Conservation (phyloP, 306 rosid genomes). For the Malus sieversii region DNA sequence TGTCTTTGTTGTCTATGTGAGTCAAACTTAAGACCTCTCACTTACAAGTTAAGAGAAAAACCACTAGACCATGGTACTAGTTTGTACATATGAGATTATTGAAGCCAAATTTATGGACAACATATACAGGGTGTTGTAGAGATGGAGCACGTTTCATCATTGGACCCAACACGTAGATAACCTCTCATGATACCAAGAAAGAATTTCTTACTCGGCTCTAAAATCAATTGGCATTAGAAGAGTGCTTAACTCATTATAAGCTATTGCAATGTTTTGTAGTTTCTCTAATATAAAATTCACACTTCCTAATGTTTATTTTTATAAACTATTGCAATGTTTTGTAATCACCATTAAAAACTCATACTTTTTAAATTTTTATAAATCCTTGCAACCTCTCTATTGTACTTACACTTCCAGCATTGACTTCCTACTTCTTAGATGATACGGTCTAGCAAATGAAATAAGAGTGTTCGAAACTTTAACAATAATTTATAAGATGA, state of each 20-base stretch:
- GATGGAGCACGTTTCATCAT: too few species aligned
- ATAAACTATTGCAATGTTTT: too few species aligned
- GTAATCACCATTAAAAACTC: too few species aligned
- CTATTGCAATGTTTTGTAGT: not conserved
- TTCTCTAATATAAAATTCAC: not conserved
- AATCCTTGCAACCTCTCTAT: too few species aligned
- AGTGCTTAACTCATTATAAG: not conserved
- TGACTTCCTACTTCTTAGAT: not conserved
- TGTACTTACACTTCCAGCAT: not conserved
- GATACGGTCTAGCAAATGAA: not conserved
- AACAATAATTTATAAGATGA: too few species aligned
- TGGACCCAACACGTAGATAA: too few species aligned
- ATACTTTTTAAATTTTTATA: too few species aligned
- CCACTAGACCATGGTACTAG: rapidly evolving
- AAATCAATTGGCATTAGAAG: not conserved
- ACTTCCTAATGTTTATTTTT: not conserved
- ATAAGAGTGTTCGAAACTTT: too few species aligned
- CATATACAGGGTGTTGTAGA: too few species aligned
- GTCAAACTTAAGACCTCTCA: rapidly evolving
- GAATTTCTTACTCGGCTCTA: not conserved
- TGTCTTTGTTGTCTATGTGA: too few species aligned
- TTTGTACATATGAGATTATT: not conserved
- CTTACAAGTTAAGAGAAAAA: too few species aligned
- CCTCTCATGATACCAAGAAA: too few species aligned
- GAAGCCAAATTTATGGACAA: not conserved